Conservation (phyloP, 78 protist species). For the Goniomonas avonlea region DNA sequence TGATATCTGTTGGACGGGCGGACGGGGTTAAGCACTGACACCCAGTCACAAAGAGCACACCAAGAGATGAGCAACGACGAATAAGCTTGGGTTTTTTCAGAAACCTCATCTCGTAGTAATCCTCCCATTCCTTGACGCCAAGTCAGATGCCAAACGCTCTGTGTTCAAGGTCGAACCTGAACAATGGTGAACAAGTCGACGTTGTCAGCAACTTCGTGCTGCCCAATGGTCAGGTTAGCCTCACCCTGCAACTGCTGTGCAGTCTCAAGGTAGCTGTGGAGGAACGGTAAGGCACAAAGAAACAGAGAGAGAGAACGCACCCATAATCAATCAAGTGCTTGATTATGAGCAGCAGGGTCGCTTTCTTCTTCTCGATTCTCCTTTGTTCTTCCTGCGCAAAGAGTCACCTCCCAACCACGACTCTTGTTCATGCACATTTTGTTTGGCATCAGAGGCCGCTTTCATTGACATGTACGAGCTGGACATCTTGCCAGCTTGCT, state of each 20-base stretch:
- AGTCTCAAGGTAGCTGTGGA: slow-evolving; percentile 13
- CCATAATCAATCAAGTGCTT: neutral
- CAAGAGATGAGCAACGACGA: neutral
- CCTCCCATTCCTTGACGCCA: slow-evolving; percentile 46
- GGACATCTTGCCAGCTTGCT: too few relatives aligned
- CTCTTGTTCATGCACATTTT: neutral
- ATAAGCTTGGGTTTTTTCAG: slow-evolving; percentile 8
- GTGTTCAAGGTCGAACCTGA: neutral
- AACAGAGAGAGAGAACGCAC: neutral
- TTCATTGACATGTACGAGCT: neutral
- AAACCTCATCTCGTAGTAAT: slow-evolving; percentile 47
- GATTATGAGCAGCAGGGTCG: slow-evolving; percentile 11
- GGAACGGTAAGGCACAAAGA: neutral
- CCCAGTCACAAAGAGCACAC: neutral
- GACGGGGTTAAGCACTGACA: too few relatives aligned
- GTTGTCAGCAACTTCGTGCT: slow-evolving; percentile 46
- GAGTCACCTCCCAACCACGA: neutral
- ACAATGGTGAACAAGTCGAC: slow-evolving; percentile 37
- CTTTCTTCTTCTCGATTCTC: neutral
- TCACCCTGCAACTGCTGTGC: slow-evolving; percentile 21
- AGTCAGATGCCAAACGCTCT: neutral
- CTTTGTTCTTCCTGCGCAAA: neutral
- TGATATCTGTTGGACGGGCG: too few relatives aligned
- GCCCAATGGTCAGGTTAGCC: neutral
- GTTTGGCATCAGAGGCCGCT: neutral